These are phyloP conservation scores for Chaetomiaceae sp. DNA, from an alignment of 2,329 filamentous ascomycete genomes.

Conservation along the genomic window DNA sequence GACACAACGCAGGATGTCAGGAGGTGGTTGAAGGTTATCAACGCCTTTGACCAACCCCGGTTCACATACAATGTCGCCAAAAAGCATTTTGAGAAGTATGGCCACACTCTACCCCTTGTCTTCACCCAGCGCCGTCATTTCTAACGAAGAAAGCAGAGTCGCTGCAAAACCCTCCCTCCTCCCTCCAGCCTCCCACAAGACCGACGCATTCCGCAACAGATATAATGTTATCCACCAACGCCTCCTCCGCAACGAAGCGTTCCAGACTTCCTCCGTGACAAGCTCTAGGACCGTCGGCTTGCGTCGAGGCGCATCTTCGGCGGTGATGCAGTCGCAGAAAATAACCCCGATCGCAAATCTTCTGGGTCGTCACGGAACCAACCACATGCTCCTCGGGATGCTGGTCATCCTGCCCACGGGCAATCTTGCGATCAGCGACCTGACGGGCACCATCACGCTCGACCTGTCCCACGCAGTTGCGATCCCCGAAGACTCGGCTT, in stretches of 20 bases:
- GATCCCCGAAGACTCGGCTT: conserved; percentile 80
- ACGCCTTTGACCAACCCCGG: conserved; percentile 80
- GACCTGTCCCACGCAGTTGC: conserved; percentile 76
- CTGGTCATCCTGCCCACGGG: conserved; percentile 77
- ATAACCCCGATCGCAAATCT: conserved; percentile 79
- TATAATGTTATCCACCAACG: conserved; percentile 92
- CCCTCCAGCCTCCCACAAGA: conserved; percentile 76
- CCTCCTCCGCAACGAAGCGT: conserved; percentile 85
- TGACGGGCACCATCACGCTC: conserved; percentile 81
- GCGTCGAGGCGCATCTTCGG: conserved; percentile 54
- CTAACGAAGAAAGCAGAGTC: conserved; percentile 41
- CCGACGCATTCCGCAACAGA: conserved; percentile 77
- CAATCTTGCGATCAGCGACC: conserved; percentile 74
- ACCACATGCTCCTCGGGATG: conserved; percentile 82
- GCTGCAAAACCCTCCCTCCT: conserved; percentile 64
- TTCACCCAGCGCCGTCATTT: neutral
- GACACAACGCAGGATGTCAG: conserved; percentile 63
- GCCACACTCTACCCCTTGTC: conserved; percentile 12
- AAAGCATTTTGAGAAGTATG: conserved; percentile 81
- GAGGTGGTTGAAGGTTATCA: conserved; percentile 78
- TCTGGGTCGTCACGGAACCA: conserved; percentile 73
- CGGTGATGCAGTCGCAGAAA: conserved; percentile 65
- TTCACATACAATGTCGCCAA: conserved; percentile 71
- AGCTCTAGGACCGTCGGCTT: conserved; percentile 51
- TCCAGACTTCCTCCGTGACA: conserved; percentile 75